Conservation (phyloP, 2,329 filamentous ascomycete species). For the Plectosphaerella cucumerina region DNA sequence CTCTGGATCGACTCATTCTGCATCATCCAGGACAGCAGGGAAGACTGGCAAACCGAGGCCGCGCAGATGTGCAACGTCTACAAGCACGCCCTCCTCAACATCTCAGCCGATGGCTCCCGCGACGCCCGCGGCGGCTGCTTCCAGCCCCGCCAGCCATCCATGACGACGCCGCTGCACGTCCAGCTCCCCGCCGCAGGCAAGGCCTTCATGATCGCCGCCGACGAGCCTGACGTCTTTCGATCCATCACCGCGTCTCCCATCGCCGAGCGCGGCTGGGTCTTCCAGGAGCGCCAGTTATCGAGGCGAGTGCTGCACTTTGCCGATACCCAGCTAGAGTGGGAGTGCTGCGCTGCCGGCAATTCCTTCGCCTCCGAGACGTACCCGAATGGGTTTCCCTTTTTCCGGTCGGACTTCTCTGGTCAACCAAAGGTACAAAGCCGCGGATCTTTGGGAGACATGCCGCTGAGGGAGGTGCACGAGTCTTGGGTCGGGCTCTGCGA, state of each 20-base stretch:
- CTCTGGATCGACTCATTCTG: slow-evolving; percentile 27
- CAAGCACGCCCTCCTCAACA: slow-evolving; percentile 16
- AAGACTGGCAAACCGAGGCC: slow-evolving; percentile 19
- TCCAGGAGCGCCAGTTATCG: slow-evolving; percentile 23
- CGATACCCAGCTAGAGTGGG: slow-evolving; percentile 6
- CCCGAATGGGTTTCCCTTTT: background rate
- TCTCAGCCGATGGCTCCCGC: slow-evolving; percentile 17
- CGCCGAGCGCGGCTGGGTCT: slow-evolving; percentile 19
- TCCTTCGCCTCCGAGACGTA: background rate
- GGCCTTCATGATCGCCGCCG: background rate
- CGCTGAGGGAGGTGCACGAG: background rate
- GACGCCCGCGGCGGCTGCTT: slow-evolving; percentile 16
- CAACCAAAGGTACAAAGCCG: background rate
- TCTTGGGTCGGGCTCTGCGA: background rate
- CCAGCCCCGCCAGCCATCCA: background rate
- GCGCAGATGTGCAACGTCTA: slow-evolving; percentile 21
- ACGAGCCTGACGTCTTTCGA: slow-evolving; percentile 1
- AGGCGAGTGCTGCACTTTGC: slow-evolving; percentile 20
- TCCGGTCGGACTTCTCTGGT: background rate
- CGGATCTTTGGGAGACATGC: background rate
- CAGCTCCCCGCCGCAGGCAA: background rate
- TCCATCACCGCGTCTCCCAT: slow-evolving; percentile 4
- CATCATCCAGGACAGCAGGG: slow-evolving; percentile 20
- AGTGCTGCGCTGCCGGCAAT: slow-evolving; percentile 3
- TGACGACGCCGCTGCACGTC: slow-evolving; percentile 1